phyloP scores from a whole-genome alignment of 2,329 filamentous ascomycete species.

The Fusarium sp. region DNA sequence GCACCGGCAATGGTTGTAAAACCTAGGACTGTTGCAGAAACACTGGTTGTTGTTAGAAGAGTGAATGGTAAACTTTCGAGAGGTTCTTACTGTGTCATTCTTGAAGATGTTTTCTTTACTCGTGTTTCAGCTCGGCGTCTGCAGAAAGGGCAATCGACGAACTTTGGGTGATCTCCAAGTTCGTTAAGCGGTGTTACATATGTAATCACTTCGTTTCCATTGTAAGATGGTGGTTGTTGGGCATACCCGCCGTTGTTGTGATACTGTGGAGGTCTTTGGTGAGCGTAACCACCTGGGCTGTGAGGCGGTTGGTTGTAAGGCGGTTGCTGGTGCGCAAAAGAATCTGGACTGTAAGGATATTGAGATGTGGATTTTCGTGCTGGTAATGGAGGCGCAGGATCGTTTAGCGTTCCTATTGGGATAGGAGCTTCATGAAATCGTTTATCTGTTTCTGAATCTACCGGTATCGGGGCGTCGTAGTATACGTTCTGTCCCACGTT shows the following conservation, averaged over 20 bases:
- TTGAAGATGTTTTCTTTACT: conserved; percentile 39
- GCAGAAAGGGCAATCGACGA: conserved; percentile 44
- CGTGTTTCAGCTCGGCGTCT: conserved; percentile 31
- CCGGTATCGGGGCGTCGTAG: conserved; percentile 36
- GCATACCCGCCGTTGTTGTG: not conserved
- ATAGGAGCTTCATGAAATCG: conserved; percentile 18
- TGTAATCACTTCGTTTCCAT: not conserved
- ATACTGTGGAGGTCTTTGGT: not conserved
- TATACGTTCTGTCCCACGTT: not conserved
- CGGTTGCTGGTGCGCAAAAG: not conserved
- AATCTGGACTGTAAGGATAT: not conserved
- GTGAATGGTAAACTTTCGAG: fast-evolving
- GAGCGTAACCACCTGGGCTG: not conserved
- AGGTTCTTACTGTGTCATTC: conserved; percentile 35
- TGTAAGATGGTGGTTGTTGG: conserved; percentile 4
- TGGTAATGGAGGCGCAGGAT: conserved; percentile 14
- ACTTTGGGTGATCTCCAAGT: conserved; percentile 39
- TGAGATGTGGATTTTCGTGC: not conserved
- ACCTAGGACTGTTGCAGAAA: conserved; percentile 35
- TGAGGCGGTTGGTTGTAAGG: not conserved
- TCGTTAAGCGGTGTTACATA: conserved; percentile 39
- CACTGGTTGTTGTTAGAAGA: conserved; percentile 12
- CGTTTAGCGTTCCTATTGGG: not conserved
- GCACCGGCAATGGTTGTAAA: conserved; percentile 38
- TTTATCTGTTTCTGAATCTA: conserved; percentile 27